Evolutionary conservation across 2,329 filamentous ascomycete genomes (phyloP), one percentile per base, ranked within the genome.

Genomic region (Orbilia oligospora): DNA sequence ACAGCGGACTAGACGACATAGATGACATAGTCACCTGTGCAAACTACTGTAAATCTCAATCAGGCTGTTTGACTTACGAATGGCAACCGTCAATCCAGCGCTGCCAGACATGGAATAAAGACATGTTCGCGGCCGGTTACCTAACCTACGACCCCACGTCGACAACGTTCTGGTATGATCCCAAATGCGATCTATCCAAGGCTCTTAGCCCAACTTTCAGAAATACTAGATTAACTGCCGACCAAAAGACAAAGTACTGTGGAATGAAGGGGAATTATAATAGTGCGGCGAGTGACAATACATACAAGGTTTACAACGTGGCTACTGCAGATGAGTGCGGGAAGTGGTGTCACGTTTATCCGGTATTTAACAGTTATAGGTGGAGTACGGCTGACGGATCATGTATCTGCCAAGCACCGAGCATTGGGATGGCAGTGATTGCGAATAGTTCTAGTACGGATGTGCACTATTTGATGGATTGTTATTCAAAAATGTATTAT

Each of bases 401-500:
- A 30, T 70, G 65, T 71, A 36, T 61, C 9, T 77, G 72, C 30
- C 38, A 64, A 20, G 51, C 64, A 46, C 64, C 33, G 33, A 55
- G 53, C 41, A 55, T 61, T 30, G 66, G 66, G 22, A 65, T 65
- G 56, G 71, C 64, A 22, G 63, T 46, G 14, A 20, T 64, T 14
- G 20, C 41, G 16, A 53, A 69, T 33, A 46, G 20, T 20, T 63
- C 48, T 14, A 30, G 36, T 12, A 69, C 33, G 3, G 56, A 76
- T 33, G 18, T 70, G 14, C 53, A 76, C 33, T 76, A 71, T 24
- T 16, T 44, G 22, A 70, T 76, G 56, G 71, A 76, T 49, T 70
- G 71, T 65, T 76, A 70, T 58, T 70, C 56, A 5, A 53, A 53
- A 38, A 76, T 76, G 55, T 48, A 56, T 22, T 70, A 75, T 63